Evolutionary conservation across 352 stramenopile genomes (phyloP).

Genomic region (Phytopythium delawarense): DNA sequence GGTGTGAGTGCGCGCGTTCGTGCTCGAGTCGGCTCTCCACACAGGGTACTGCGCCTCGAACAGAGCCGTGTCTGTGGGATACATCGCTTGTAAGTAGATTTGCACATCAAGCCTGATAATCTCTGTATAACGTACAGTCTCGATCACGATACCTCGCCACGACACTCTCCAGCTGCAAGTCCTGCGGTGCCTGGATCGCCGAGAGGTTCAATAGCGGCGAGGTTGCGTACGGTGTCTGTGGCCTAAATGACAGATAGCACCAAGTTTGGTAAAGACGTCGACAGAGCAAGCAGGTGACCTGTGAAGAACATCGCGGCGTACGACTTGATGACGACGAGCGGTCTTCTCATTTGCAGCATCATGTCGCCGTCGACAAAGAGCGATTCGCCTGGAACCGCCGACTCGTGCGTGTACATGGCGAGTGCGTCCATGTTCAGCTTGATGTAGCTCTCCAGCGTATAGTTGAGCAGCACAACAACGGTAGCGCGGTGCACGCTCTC

Average conservation of each 20-base stretch:
- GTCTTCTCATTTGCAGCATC: conserved; percentile 39
- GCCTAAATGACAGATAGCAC: conserved; percentile 12
- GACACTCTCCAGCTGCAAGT: conserved; percentile 32
- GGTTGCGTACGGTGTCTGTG: conserved; percentile 28
- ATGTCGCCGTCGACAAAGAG: conserved; percentile 59
- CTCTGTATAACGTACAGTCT: conserved; percentile 32
- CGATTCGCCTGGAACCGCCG: conserved; percentile 24
- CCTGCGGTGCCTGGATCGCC: conserved; percentile 23
- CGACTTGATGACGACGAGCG: conserved; percentile 38
- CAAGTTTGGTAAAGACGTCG: neutral
- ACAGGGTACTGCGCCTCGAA: conserved; percentile 35
- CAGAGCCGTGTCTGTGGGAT: conserved; percentile 24
- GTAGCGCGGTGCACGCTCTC: conserved; percentile 50
- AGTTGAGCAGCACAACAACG: conserved; percentile 56
- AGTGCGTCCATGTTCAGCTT: conserved; percentile 70
- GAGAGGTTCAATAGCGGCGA: conserved; percentile 43
- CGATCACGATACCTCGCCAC: conserved; percentile 34
- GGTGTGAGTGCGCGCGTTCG: neutral
- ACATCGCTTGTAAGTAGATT: too few species aligned
- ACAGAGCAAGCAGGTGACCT: neutral
- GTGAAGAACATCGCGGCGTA: conserved; percentile 13
- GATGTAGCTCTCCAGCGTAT: conserved; percentile 40
- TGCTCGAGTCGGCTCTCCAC: conserved; percentile 31
- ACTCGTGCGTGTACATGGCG: conserved; percentile 32
- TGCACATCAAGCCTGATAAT: neutral